Percentiles rank a stretch among this genome's conserved stretches.
Evolutionary conservation across 257 asterid genomes (phyloP).

Genomic region (Ligustrum vulgare): DNA sequence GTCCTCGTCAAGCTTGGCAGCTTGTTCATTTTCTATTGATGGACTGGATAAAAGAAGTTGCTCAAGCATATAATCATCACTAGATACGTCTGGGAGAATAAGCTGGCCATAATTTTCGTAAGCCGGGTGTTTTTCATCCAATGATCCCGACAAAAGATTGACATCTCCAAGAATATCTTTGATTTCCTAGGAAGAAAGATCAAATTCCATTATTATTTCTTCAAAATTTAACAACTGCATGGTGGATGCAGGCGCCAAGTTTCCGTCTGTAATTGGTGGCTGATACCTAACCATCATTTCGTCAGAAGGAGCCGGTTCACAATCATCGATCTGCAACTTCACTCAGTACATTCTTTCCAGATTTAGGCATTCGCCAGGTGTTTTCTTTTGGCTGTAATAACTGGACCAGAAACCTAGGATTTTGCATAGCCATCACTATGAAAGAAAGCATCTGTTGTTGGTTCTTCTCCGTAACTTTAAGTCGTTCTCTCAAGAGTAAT

Average conservation of each 20-base stretch:
- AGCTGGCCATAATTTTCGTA: slow-evolving; percentile 46
- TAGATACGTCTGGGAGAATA: slow-evolving; percentile 52
- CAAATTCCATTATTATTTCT: slow-evolving; percentile 59
- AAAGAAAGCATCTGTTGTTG: slow-evolving; percentile 96
- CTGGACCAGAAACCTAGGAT: slow-evolving; percentile 68
- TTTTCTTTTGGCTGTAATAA: slow-evolving; percentile 82
- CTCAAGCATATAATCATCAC: slow-evolving; percentile 57
- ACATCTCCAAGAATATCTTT: slow-evolving; percentile 60
- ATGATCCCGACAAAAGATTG: slow-evolving; percentile 45
- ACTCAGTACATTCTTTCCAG: slow-evolving; percentile 45
- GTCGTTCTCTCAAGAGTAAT: slow-evolving; percentile 54
- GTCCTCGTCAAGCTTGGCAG: slow-evolving; percentile 25
- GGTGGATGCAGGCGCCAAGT: slow-evolving; percentile 15
- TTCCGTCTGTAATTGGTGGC: slow-evolving; percentile 47
- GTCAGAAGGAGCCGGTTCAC: slow-evolving; percentile 46
- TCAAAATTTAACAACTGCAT: slow-evolving; percentile 36
- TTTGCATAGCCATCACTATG: slow-evolving; percentile 97
- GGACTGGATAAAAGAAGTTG: slow-evolving; percentile 63
- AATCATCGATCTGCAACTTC: slow-evolving; percentile 59
- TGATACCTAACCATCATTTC: slow-evolving; percentile 66
- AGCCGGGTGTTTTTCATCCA: slow-evolving; percentile 48
- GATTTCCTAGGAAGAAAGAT: slow-evolving; percentile 67
- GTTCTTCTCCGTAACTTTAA: slow-evolving; percentile 81
- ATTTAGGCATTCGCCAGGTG: slow-evolving; percentile 52
- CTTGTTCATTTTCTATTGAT: slow-evolving; percentile 30